Evolutionary conservation across 306 rosid genomes (phyloP), one percentile per base, ranked within the genome.

Genomic region (Prunus mongolica): DNA sequence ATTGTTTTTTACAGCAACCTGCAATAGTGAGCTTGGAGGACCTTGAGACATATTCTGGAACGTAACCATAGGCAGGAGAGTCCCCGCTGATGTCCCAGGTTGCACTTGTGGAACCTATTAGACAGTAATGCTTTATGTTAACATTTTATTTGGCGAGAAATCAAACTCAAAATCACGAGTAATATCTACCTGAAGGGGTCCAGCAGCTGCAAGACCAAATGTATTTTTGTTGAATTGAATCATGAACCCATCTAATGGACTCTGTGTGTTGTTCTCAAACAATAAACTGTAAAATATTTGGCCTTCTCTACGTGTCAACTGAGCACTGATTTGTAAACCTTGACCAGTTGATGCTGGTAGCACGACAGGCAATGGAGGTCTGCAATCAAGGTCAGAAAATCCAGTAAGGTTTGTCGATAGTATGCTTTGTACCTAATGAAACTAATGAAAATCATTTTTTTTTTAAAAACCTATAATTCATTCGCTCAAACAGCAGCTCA

Each of bases 271-370:
- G 89, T 95, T 95, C 82, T 95, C 98, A 27, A 92, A 92, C 86
- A 87, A 81, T 84, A 91, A 24, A 81, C 87, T 89, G 85, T 95
- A 95, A 82, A 89, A 95, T 67, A 92, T 56, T 91, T 95, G 97
- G 69, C 93, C 97, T 75, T 92, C 98, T 75, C 82, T 78, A 51
- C 86, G 80, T 51, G 88, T 87, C 80, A 95, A 76, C 86, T 92
- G 93, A 76, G 96, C 99, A 87, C 98, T 95, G 87, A 95, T 86
- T 90, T 95, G 99, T 76, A 95, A 87, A 76, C 98, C 99, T 82
- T 92, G 97, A 78, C 97, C 97, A 61, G 97, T 79, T 72, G 93
- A 89, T 67, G 91, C 90, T 65, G 90, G 93, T 55, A 92, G 86
- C 76, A 95, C 30, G 73, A 95, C 67, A 72, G 98, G 96, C 92